Evolutionary conservation across 1,284 basidiomycete species (phyloP).

Genomic region (Dichomitus squalens): DNA sequence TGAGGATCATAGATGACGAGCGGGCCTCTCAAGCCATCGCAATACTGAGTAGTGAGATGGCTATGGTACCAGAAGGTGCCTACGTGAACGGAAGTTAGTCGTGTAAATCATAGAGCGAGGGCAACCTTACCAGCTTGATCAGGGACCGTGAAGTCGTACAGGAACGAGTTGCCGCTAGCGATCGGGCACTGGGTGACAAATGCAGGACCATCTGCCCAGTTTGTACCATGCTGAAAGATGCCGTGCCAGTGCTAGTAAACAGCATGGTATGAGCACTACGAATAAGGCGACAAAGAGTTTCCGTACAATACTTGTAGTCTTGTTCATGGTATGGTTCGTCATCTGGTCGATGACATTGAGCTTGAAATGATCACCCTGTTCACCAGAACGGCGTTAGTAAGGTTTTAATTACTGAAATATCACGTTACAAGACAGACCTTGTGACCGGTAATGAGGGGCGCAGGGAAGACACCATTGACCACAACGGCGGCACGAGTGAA

Average conservation of each 20-base stretch:
- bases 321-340: conserved; percentile 36
- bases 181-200: conserved; percentile 53
- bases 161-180: conserved; percentile 44
- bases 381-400: neutral
- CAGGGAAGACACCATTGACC: conserved; percentile 29
- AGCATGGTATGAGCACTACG: neutral
- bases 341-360: conserved; percentile 41
- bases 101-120: too few species aligned
- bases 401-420: neutral
- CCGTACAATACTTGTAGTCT: conserved; percentile 38
- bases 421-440: conserved; percentile 23
- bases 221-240: conserved; percentile 33
- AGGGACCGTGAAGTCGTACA: conserved; percentile 38
- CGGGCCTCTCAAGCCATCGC: conserved; percentile 39
- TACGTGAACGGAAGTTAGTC: neutral
- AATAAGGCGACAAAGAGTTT: too few species aligned
- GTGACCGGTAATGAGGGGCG: conserved; percentile 30
- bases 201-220: conserved; percentile 29
- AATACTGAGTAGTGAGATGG: conserved; percentile 31
- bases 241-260: conserved; percentile 39
- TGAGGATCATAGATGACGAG: conserved; percentile 44
- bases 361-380: conserved; percentile 29
- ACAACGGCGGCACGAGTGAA: conserved; percentile 27
- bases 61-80: conserved; percentile 29
- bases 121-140: conserved; percentile 33